Percentiles rank a stretch among this genome's conserved stretches.
phyloP scores from a whole-genome alignment of 192 early-diverging fungal species.

The Lunasporangiospora selenospora region DNA sequence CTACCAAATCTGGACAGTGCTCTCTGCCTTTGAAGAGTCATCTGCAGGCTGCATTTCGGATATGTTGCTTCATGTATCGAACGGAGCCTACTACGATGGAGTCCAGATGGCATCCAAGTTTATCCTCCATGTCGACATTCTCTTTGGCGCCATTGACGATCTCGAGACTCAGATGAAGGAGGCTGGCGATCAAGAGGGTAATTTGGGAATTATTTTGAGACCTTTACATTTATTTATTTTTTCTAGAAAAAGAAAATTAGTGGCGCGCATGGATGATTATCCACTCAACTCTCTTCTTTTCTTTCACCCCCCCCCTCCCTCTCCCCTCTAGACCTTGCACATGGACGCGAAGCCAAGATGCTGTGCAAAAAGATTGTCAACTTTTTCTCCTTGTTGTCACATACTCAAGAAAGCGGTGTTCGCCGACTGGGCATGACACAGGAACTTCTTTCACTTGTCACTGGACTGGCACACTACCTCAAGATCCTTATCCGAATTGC shows the following conservation, averaged over 20 bases:
- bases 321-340: conserved; percentile 62
- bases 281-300: conserved; percentile 7
- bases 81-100: conserved; percentile 82
- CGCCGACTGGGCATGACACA: conserved; percentile 73
- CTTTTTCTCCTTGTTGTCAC: conserved; percentile 91
- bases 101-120: conserved; percentile 85
- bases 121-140: conserved; percentile 90
- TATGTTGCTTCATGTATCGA: conserved; percentile 91
- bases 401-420: conserved; percentile 66
- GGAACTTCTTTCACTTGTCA: conserved; percentile 89
- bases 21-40: conserved; percentile 96
- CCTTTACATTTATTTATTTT: background rate
- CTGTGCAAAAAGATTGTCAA: conserved; percentile 94
- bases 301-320: background rate
- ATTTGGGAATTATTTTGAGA: background rate
- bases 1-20: conserved; percentile 88
- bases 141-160: conserved; percentile 89
- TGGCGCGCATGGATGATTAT: background rate
- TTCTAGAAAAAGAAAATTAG: background rate
- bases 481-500: conserved; percentile 92
- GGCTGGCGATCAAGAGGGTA: conserved; percentile 65
- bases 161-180: conserved; percentile 77
- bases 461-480: conserved; percentile 89
- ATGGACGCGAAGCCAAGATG: conserved; percentile 92
- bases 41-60: conserved; percentile 95